Base-by-base conservation (phyloP, 2,329 filamentous ascomycete genomes). In the Alternaria viburni region DNA sequence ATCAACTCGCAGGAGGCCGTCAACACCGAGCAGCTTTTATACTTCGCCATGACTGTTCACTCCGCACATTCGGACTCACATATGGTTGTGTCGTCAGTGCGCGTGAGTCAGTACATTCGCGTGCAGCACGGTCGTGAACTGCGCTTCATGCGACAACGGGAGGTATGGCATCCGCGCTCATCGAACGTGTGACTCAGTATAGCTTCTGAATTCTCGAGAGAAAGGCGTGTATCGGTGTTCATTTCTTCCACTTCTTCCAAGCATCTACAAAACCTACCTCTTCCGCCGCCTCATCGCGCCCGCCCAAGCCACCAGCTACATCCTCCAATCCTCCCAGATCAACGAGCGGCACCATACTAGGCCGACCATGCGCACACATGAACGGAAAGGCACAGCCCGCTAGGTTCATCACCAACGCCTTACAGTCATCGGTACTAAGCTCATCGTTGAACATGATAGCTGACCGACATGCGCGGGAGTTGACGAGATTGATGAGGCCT, bases 361-460 rank as follows among this genome's bases (percentile, higher is more conserved):
- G 82, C 54, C 84, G 83, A 0, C 93, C 93, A 82, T 96, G 93
- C 1, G 93, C 93, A 78, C 93, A 96, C 74, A 93, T 90, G 68
- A 96, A 96, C 0, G 93, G 92, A 65, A 95, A 92, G 0, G 83
- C 84, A 68, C 91, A 93, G 0, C 72, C 74, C 0, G 86, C 84
- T n/a, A 96, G 80, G 4, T 83, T 83, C 2, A 58, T 64, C 0
- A 95, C 76, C 32, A 96, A 77, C 0, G 77, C 74, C 10, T 80
- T 69, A 69, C 92, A 95, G 66, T 93, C 85, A 0, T 83, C 78
- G 1, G 75, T 66, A 0, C 83, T 84, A 8, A 96, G 80, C 6
- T 81, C 74, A 72, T 96, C 93, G 69, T 95, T 95, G 80, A 96
- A 96, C 91, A 94, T 95, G 75, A 96, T 89, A 3, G 93, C 91